phyloP scores from a whole-genome alignment of 139 green algal genomes.

The Auxenochlorella protothecoides region DNA sequence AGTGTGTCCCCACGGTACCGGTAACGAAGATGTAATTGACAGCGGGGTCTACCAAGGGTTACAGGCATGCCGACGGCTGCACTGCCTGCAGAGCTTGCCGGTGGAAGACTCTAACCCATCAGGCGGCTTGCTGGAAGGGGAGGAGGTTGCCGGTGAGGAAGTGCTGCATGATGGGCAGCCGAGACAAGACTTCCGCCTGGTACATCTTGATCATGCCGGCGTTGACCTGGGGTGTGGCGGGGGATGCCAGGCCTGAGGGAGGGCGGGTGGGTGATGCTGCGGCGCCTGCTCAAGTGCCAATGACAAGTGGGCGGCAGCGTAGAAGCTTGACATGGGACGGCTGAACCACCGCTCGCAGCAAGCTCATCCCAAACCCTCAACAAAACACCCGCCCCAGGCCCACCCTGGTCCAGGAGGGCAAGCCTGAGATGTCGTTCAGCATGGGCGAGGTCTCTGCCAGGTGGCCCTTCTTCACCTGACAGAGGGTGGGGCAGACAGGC shows the following conservation, averaged over 20 bases:
- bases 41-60: too few species aligned
- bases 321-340: neutral
- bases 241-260: too few species aligned
- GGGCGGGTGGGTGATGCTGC: too few species aligned
- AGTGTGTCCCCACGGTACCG: too few species aligned
- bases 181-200: constrained; percentile 85
- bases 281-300: too few species aligned
- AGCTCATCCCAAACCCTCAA: neutral
- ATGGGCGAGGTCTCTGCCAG: constrained; percentile 91
- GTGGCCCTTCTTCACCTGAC: constrained; percentile 87
- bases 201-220: constrained; percentile 97
- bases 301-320: neutral
- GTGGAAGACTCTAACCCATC: too few species aligned
- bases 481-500: neutral
- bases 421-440: constrained; percentile 83
- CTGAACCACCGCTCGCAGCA: neutral
- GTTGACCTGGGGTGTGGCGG: constrained; percentile 52
- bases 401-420: constrained; percentile 83
- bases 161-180: constrained; percentile 99
- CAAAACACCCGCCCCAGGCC: neutral
- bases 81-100: too few species aligned
- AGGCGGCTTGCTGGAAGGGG: constrained; percentile 18
- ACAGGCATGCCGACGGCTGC: too few species aligned
- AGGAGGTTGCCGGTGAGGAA: constrained; percentile 74
- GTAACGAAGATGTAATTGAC: neutral